A percentile compares a stretch with the other conserved stretches of the same genome.
phyloP scores from a whole-genome alignment of 805 yeast species.

The Torulaspora microellipsoides region DNA sequence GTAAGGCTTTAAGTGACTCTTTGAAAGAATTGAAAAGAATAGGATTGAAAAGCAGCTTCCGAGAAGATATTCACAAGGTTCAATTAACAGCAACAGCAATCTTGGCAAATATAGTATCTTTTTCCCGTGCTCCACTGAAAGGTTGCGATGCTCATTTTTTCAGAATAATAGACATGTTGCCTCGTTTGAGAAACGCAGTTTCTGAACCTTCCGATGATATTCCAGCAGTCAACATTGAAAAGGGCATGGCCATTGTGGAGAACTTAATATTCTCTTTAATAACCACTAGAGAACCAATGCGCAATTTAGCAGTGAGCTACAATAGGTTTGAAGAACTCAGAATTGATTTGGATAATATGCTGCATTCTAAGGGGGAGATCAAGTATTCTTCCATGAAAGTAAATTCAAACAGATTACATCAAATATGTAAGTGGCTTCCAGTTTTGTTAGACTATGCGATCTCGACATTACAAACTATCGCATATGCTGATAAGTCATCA shows the following conservation, averaged over 20 bases:
- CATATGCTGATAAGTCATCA: not conserved
- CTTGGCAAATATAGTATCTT: constrained; percentile 49
- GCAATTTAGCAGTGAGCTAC: constrained; percentile 24
- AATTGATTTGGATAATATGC: constrained; percentile 20
- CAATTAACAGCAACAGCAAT: constrained; percentile 62
- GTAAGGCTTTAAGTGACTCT: constrained; percentile 69
- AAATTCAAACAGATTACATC: constrained; percentile 10
- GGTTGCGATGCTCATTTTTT: constrained; percentile 55
- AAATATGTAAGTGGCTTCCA: constrained; percentile 34
- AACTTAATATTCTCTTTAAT: constrained; percentile 59
- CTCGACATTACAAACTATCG: constrained; percentile 12
- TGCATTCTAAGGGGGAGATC: constrained; percentile 20
- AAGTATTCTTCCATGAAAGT: constrained; percentile 10
- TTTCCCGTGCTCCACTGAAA: constrained; percentile 38
- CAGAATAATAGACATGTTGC: constrained; percentile 72
- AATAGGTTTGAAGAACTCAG: constrained; percentile 20
- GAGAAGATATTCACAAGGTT: constrained; percentile 57
- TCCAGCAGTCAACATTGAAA: constrained; percentile 63
- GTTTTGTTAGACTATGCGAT: constrained; percentile 33
- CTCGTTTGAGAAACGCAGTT: constrained; percentile 66
- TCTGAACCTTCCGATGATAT: constrained; percentile 63
- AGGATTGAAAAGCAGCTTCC: constrained; percentile 67
- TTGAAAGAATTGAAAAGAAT: constrained; percentile 67
- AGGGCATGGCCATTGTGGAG: constrained; percentile 73
- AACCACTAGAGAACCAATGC: constrained; percentile 47